A percentile compares a stretch with the other conserved stretches of the same genome.
phyloP scores from a whole-genome alignment of 768 basidiomycete genomes.

The Mycena galericulata region DNA sequence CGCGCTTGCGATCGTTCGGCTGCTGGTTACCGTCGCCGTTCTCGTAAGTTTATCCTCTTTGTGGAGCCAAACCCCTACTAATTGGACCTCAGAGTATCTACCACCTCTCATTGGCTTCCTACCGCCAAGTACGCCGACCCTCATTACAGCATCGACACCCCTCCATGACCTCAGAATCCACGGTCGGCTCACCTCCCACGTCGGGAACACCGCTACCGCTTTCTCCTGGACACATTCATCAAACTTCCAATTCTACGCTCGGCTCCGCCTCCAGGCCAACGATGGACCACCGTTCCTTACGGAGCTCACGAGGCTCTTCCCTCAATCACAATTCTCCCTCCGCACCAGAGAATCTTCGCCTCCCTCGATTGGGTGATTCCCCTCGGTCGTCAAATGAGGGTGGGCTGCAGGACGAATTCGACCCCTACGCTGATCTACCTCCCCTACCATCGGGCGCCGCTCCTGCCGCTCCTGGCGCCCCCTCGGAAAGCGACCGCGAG shows the following conservation, averaged over 20 bases:
- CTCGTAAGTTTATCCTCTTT: constrained; percentile 58
- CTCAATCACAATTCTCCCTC: constrained; percentile 16
- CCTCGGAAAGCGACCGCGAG: constrained; percentile 44
- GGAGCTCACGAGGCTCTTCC: constrained; percentile 22
- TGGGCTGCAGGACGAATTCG: constrained; percentile 18
- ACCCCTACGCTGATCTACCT: constrained; percentile 25
- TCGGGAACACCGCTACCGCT: constrained; percentile 23
- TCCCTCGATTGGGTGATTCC: constrained; percentile 1
- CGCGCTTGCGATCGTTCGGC: constrained; percentile 61
- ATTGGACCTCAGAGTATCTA: constrained; percentile 47
- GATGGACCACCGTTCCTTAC: constrained; percentile 30
- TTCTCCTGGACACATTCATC: constrained; percentile 28
- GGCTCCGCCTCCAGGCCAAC: constrained; percentile 31
- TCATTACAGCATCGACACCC: constrained; percentile 29
- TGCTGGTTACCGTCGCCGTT: constrained; percentile 62
- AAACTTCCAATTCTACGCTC: constrained; percentile 39
- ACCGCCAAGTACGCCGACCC: constrained; percentile 41
- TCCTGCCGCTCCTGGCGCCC: constrained; percentile 10
- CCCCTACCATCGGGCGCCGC: neutral
- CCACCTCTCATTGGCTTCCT: constrained; percentile 42
- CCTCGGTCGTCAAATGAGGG: constrained; percentile 12
- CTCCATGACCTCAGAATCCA: constrained; percentile 33
- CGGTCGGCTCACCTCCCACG: constrained; percentile 35
- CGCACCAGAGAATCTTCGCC: neutral
- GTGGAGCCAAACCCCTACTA: too few relatives aligned